Base-by-base conservation (phyloP, 108 stramenopile genomes). In the Parmales sp. region DNA sequence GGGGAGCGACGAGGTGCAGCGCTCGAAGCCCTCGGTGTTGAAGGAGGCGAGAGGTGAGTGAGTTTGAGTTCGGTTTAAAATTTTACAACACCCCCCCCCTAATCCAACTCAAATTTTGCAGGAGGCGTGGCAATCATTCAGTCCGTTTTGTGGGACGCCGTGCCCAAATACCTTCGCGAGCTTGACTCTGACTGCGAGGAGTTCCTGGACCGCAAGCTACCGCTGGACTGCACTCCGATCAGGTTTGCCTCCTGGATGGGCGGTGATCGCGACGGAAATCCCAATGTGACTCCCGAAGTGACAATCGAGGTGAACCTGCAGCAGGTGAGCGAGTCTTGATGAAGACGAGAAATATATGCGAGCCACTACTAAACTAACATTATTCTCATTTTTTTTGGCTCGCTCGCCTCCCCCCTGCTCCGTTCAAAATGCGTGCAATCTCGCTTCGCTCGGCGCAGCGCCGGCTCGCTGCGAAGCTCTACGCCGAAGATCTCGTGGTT, bases 171-270 rank as follows among this genome's bases (percentile, higher is more conserved):
- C 73, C 76, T 95, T 31, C 81, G 94, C 37, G 90, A 92, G 74
- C 76, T 98, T 63, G 87, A 95, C 72, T 83, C 89, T 26, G 90
- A 84, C 16, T 77, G 86, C 65, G 69, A 69, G 29, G 39, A 63
- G 0, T 69, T 74, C 39, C 54, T 60, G 8, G 20, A 34, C 3
- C 29, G 36, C 31, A 69, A 73, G 0, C 77, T 98, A 19, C 96
- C 94, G 5, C 71, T 93, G 29, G 85, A 87, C 38, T 80, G 88
- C 13, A 67, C 85, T 16, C 95, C 95, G 0, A 71, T 98, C 37
- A 79, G 80, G 25, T 94, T 98, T 68, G 88, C 90, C 2, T 88
- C 86, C n/a, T 98, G 96, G 96, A 98, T 98, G 93, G 96, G 95
- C 8, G 96, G 96, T 37, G 96, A 97, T 66, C 69, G 96, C 13